Base-by-base conservation (phyloP, 106 monocot species). In the Chionographis japonica region DNA sequence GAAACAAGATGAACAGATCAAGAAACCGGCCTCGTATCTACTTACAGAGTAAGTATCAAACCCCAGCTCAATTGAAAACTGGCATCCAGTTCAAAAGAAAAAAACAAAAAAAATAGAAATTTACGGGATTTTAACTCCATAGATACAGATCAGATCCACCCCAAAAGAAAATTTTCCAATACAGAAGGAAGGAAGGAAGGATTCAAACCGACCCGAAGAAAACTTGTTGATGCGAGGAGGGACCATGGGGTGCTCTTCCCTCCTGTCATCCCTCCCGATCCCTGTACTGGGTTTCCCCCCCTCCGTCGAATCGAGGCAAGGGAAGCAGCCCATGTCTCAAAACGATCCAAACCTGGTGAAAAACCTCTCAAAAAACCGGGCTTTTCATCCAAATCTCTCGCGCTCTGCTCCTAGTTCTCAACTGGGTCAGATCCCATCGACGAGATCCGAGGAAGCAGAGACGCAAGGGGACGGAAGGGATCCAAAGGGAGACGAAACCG, bases 191-290 rank as follows among this genome's bases (percentile, higher is more conserved):
- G 27, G 27, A 27, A 27, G 39, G 59, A 35, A 41, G 17, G 27
- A 39, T 18, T 43, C 58, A 40, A 70, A 60, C 60, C 60, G 27
- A 70, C 70, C 70, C 14, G 42, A 42, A 55, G 69, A 51, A 14
- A 70, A 37, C 59, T 60, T 58, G 15, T 70, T 58, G 14, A 43
- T 58, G 36, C 35, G 70, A 60, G 70, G 59, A 41, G 70, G 59
- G 27, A 35, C 46, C 59, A 70, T 60, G 12, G 50, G 67, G 52
- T 1, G 63, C 43, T 61, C 75, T 52, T 60, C 68, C 60, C 9
- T 61, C 49, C 20, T 40, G 42, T 68, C 61, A 52, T 67, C 75
- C 13, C 59, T 41, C 46, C 19, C 68, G 11, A 40, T 19, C 14
- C 43, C 40, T 0, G 37, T 40, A 36, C 53, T 54, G 51, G 66